Evolutionary conservation across 306 rosid species (phyloP).

Genomic region (Boehmeria nivea): DNA sequence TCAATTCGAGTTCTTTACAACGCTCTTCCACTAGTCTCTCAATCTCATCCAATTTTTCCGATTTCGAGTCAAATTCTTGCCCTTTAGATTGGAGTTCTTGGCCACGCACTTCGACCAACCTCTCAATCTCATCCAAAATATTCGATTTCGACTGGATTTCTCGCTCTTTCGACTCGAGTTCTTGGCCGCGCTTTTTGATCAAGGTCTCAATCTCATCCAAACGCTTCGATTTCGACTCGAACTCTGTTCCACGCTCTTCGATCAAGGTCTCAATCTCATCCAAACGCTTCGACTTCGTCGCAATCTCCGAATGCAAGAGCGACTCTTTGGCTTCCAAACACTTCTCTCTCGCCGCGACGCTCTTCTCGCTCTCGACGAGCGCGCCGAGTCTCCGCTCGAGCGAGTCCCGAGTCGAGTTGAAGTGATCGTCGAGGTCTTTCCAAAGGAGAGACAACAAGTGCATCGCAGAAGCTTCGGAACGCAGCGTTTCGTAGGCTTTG

Average conservation of each 20-base stretch:
- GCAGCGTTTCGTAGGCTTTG: not conserved
- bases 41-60: not conserved
- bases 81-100: too few relatives aligned
- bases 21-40: constrained; percentile 17
- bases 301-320: not conserved
- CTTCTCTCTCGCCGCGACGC: not conserved
- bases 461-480: not conserved
- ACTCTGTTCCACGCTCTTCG: too few relatives aligned
- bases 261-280: not conserved
- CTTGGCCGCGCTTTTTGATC: not conserved
- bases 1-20: constrained; percentile 25
- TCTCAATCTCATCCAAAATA: too few relatives aligned
- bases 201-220: too few relatives aligned
- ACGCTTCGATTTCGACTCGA: too few relatives aligned
- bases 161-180: too few relatives aligned
- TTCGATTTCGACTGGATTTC: too few relatives aligned
- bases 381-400: not conserved
- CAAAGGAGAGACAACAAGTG: not conserved
- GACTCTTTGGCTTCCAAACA: not conserved
- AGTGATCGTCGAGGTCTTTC: constrained; percentile 2
- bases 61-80: too few relatives aligned
- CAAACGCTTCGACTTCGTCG: constrained; percentile 1
- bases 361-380: not conserved
- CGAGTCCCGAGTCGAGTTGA: not conserved
- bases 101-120: too few relatives aligned